Evolutionary conservation across 805 yeast species (phyloP), one percentile per base, ranked within the genome.

Genomic region (Candida insectorum): DNA sequence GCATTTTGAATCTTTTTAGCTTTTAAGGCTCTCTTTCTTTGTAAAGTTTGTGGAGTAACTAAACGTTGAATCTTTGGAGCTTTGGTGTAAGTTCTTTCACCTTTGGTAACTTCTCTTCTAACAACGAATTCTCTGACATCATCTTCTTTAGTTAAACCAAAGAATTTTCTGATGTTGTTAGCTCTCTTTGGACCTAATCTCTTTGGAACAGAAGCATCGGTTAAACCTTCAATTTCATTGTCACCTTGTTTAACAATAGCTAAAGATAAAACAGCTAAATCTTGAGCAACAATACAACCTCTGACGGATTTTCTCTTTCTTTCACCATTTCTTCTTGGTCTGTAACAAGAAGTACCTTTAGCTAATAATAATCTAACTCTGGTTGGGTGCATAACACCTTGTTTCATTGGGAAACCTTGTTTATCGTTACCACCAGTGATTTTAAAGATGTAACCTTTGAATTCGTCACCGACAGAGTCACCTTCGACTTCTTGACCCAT

Each of bases 351-450:
- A 78, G 77, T 83, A 64, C 91, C 96, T 75, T 87, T 81, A 57
- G 95, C 71, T 67, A 93, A 79, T 68, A 93, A 81, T 62, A 93
- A 81, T 71, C 85, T 88, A 60, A 93, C 97, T 83, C 98, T 94
- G 82, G 94, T 88, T 75, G 98, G 97, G 79, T 87, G 93, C 81
- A 93, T 77, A 53, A 93, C 98, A 84, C 98, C 98, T 77, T 94
- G 98, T 77, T 89, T 93, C 98, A 94, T 93, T 77, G 98, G 97
- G 96, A 93, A 93, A 79, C 98, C 98, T 80, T 93, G 98, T 79
- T 93, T 93, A 79, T 93, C 98, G 85, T 93, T 93, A 83, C 98
- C 98, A 69, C 98, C 98, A 60, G 97, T 75, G 72, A 93, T 89
- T 80, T 84, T 94, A 85, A 93, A 89, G 67, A 87, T 72, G 88